Conservation (phyloP, 805 yeast genomes). For the Metschnikowia matae region DNA sequence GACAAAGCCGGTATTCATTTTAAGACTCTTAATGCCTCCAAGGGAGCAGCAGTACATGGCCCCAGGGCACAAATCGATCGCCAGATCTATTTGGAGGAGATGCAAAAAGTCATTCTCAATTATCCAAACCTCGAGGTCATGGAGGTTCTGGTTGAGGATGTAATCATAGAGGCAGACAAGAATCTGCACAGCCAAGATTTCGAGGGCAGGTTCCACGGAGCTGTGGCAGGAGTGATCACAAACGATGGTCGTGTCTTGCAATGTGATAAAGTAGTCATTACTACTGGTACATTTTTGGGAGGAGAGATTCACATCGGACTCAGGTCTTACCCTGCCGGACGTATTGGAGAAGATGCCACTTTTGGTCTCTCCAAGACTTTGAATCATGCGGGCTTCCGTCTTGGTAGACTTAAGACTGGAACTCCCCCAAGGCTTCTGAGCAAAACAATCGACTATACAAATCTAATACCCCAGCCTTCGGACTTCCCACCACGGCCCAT, state of each 20-base stretch:
- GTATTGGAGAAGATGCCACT: conserved; percentile 90
- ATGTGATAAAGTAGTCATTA: conserved; percentile 71
- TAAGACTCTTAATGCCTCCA: conserved; percentile 76
- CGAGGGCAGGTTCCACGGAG: conserved; percentile 42
- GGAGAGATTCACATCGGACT: conserved; percentile 94
- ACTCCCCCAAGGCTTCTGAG: conserved; percentile 89
- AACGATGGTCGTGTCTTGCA: conserved; percentile 60
- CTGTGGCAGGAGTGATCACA: conserved; percentile 67
- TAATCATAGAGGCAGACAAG: conserved; percentile 50
- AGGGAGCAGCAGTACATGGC: conserved; percentile 98
- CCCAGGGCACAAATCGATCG: conserved; percentile 97
- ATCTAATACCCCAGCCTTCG: conserved; percentile 69
- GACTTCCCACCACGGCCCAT: conserved; percentile 86
- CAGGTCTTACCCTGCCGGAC: conserved; percentile 77
- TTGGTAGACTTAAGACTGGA: conserved; percentile 93
- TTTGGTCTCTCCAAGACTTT: conserved; percentile 83
- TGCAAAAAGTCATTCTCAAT: conserved; percentile 62
- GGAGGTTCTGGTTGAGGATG: conserved; percentile 80
- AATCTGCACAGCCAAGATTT: conserved; percentile 18
- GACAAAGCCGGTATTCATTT: conserved; percentile 93
- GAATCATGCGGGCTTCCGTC: conserved; percentile 66
- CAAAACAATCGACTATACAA: conserved; percentile 62
- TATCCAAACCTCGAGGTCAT: conserved; percentile 56
- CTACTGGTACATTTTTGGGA: conserved; percentile 93
- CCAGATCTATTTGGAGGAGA: conserved; percentile 65